These are phyloP conservation scores for Dianthus caryophyllus DNA, from an alignment of 148 eudicot genomes.

Conservation along the genomic window DNA sequence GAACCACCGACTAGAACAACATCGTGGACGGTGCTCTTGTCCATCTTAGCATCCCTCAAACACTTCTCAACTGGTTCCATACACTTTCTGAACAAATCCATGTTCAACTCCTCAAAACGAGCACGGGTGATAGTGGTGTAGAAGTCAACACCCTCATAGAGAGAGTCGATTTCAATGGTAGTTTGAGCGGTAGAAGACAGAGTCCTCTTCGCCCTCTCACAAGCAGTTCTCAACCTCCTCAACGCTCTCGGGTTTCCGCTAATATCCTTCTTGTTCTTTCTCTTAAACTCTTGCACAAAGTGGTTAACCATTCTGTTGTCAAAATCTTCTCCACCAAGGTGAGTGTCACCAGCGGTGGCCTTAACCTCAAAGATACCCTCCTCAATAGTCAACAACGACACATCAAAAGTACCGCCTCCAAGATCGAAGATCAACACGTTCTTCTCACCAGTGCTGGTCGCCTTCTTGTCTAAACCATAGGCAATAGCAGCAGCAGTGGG, in stretches of 20 bases:
- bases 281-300: conserved; percentile 33
- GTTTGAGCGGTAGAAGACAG: conserved; percentile 36
- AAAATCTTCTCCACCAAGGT: conserved; percentile 35
- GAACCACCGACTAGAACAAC: conserved; percentile 47
- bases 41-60: conserved; percentile 38
- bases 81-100: conserved; percentile 33
- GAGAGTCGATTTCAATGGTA: conserved; percentile 31
- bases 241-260: conserved; percentile 29
- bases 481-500: conserved; percentile 37
- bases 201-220: conserved; percentile 37
- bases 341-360: conserved; percentile 41
- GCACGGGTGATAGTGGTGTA: conserved; percentile 33
- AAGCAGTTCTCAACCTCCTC: conserved; percentile 28
- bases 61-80: conserved; percentile 36
- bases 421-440: conserved; percentile 35
- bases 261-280: conserved; percentile 34
- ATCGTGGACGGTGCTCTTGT: conserved; percentile 36
- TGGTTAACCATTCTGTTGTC: conserved; percentile 36
- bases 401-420: conserved; percentile 41
- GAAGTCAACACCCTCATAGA: conserved; percentile 32
- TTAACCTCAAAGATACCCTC: conserved; percentile 40
- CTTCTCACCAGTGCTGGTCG: conserved; percentile 29
- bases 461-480: conserved; percentile 38
- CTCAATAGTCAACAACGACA: conserved; percentile 34
- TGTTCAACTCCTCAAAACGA: conserved; percentile 32